Evolutionary conservation across 108 stramenopile species (phyloP), one percentile per base, ranked within the genome.

Genomic region (Cylindrotheca closterium): DNA sequence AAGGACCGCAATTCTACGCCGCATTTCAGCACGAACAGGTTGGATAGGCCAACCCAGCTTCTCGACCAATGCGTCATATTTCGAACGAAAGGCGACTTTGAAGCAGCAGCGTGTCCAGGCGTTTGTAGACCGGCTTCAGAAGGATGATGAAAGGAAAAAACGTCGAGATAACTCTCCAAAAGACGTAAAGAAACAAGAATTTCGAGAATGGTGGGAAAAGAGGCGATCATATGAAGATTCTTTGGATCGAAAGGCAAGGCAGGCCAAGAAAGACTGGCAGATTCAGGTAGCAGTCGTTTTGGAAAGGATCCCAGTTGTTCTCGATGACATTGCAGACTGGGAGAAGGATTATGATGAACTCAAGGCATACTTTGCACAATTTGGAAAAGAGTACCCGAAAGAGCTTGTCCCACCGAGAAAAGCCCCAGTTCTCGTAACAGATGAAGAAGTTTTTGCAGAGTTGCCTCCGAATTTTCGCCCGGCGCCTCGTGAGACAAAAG

Each of bases 401-500:
- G 87, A 87, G 60, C 62, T 80, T 31, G 62, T 46, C 30, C 23
- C 63, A 4, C 4, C 2, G 17, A 29, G 57, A 2, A 31, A 49
- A 19, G 42, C 19, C 2, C 47, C 63, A 2, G 58, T 49, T 34
- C 53, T 61, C 4, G 49, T 57, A 45, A 72, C 78, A n/a, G 75
- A 81, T 30, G 87, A 92, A 65, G 85, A 86, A 65, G 18, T 82
- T 47, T 42, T 85, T 26, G 80, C 84, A 86, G 63, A 58, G 87
- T 71, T 89, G 21, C 85, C 83, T 15, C 75, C 73, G 50, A 70
- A 70, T 55, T 90, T 84, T 55, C 73, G 70, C 17, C 87, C 88
- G 27, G 86, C 88, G n/a, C 86, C 92, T 4, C 78, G 88, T n/a
- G 83, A 81, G 53, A 91, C 92, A 24, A 81, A 87, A 55, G 89